Conservation (phyloP, 345 rosid genomes). For the Brassica carinata region DNA sequence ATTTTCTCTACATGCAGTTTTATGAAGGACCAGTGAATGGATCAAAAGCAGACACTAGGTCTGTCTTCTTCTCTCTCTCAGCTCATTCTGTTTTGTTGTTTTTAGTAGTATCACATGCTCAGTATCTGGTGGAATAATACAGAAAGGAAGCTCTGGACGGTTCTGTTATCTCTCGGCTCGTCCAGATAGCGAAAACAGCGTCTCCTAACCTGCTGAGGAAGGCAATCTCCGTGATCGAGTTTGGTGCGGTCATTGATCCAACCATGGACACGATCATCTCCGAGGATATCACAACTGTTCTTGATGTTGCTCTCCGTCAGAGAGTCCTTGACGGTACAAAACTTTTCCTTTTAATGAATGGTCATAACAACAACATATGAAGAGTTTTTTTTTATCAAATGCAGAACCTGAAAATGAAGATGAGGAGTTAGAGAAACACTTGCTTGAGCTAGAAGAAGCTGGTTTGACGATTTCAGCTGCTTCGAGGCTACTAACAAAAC, state of each 20-base stretch:
- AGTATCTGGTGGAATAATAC: slow-evolving; percentile 20
- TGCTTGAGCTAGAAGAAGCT: slow-evolving; percentile 75
- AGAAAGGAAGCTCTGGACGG: slow-evolving; percentile 58
- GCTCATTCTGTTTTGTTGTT: background rate
- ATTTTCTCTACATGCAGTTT: slow-evolving; percentile 48
- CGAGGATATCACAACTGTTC: slow-evolving; percentile 55
- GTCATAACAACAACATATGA: slow-evolving; percentile 8
- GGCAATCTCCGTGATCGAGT: slow-evolving; percentile 72
- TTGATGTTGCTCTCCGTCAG: slow-evolving; percentile 63
- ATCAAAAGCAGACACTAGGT: slow-evolving; percentile 49
- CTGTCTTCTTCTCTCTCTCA: slow-evolving; percentile 31
- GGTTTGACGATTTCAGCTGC: slow-evolving; percentile 68
- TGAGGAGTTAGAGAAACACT: slow-evolving; percentile 56
- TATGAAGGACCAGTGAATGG: slow-evolving; percentile 63
- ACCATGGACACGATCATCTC: slow-evolving; percentile 50
- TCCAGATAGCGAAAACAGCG: slow-evolving; percentile 60
- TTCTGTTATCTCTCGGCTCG: slow-evolving; percentile 55
- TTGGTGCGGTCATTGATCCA: slow-evolving; percentile 46
- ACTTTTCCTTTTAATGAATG: background rate
- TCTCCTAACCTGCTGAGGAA: slow-evolving; percentile 65
- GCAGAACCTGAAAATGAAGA: slow-evolving; percentile 53
- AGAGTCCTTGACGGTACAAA: slow-evolving; percentile 57
- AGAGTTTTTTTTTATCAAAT: slow-evolving; percentile 29
- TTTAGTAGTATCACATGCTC: slow-evolving; percentile 4
- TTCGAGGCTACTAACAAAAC: slow-evolving; percentile 71